These are phyloP conservation scores for Chrysochromulina parva DNA, from an alignment of 78 protist species.

Conservation along the genomic window DNA sequence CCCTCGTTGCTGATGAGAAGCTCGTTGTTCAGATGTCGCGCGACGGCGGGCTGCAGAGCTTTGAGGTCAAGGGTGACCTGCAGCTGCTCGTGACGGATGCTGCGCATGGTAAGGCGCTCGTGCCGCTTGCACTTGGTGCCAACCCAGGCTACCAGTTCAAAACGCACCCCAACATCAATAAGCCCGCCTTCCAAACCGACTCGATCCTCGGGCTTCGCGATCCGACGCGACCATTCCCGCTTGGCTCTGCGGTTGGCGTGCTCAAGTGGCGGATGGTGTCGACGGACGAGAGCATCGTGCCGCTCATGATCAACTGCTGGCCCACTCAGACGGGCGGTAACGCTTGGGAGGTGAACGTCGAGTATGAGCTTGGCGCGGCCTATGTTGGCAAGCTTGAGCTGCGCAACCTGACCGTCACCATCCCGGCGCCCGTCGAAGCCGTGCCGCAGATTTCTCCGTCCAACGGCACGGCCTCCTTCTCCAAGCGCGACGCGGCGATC, in stretches of 20 bases:
- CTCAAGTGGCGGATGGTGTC: conserved; percentile 59
- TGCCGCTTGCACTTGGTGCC: neutral
- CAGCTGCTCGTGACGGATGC: conserved; percentile 44
- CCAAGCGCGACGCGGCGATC: neutral
- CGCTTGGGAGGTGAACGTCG: neutral
- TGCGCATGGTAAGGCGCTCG: neutral
- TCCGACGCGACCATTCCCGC: conserved; percentile 50
- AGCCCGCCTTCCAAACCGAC: neutral
- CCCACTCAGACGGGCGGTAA: neutral
- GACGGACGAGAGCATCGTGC: neutral
- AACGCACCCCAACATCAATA: conserved; percentile 75
- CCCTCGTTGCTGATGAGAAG: conserved; percentile 54
- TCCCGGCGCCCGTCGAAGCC: neutral
- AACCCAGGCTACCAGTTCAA: conserved; percentile 44
- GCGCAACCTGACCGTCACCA: neutral
- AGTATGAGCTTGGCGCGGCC: neutral
- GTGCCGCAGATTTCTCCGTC: too few species aligned
- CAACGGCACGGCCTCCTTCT: neutral
- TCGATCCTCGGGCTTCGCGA: conserved; percentile 47
- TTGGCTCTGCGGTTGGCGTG: conserved; percentile 39
- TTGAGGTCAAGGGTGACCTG: conserved; percentile 68
- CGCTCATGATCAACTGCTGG: neutral
- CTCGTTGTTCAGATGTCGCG: neutral
- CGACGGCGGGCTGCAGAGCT: conserved; percentile 55
- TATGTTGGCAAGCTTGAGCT: neutral